Evolutionary conservation across 2,329 filamentous ascomycete genomes (phyloP).

Genomic region (Lecanicillium sp.): DNA sequence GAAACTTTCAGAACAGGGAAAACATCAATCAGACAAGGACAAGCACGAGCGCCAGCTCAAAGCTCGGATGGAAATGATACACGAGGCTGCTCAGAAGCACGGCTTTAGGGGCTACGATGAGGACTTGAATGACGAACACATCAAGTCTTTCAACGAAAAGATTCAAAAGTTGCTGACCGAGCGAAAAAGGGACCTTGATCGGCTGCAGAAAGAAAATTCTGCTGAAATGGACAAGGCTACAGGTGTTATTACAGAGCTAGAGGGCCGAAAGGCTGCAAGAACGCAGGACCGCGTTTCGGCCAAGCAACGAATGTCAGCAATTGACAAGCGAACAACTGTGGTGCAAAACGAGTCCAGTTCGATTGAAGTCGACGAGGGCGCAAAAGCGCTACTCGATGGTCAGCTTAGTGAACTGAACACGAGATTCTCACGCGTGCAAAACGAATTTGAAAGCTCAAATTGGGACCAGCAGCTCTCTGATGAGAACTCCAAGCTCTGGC

Average conservation of each 20-base stretch:
- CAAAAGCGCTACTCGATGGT: constrained; percentile 67
- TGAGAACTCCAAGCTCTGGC: constrained; percentile 55
- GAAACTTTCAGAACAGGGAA: constrained; percentile 61
- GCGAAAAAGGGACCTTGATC: constrained; percentile 71
- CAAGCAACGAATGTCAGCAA: constrained; percentile 61
- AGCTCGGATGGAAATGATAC: constrained; percentile 64
- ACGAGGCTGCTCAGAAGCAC: constrained; percentile 66
- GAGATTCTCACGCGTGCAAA: constrained; percentile 52
- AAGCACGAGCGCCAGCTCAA: constrained; percentile 75
- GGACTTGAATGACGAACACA: constrained; percentile 63
- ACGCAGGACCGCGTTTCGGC: constrained; percentile 68
- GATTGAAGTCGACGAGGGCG: constrained; percentile 81
- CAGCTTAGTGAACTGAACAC: constrained; percentile 61
- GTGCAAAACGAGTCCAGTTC: constrained; percentile 61
- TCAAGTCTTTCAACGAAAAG: constrained; percentile 68
- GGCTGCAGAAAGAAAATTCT: constrained; percentile 62
- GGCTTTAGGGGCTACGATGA: constrained; percentile 79
- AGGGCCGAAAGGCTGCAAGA: constrained; percentile 62
- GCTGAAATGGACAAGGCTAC: constrained; percentile 70
- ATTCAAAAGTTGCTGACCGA: constrained; percentile 68
- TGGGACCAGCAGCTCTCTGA: constrained; percentile 65
- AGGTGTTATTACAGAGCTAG: constrained; percentile 60
- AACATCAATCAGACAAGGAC: constrained; percentile 76
- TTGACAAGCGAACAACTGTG: constrained; percentile 59
- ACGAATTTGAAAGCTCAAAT: constrained; percentile 52